Evolutionary conservation across 306 rosid species (phyloP).

Genomic region (Quercus gilva): DNA sequence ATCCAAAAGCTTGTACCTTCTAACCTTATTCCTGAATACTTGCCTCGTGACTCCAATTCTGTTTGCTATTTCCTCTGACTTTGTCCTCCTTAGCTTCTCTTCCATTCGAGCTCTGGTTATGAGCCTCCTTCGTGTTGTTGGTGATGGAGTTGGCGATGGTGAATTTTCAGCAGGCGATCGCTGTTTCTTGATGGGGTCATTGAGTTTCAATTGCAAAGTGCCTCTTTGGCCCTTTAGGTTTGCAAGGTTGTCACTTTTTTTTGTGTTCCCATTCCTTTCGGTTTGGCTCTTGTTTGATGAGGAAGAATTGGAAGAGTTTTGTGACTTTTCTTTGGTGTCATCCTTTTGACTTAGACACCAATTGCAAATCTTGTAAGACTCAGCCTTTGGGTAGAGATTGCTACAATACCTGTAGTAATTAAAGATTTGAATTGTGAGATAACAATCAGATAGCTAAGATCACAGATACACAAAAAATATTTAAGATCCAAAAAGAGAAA

Average conservation of each 20-base stretch:
- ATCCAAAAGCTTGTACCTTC: slow-evolving; percentile 96
- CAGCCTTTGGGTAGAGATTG: slow-evolving; percentile 68
- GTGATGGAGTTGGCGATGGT: slow-evolving; percentile 33
- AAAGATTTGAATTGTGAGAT: not conserved
- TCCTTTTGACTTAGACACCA: slow-evolving; percentile 80
- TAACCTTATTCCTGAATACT: slow-evolving; percentile 75
- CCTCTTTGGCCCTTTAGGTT: slow-evolving; percentile 27
- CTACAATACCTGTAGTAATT: slow-evolving; percentile 68
- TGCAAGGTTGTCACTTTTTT: not conserved
- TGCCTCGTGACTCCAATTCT: slow-evolving; percentile 42
- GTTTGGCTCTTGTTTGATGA: slow-evolving; percentile 42
- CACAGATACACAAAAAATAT: not conserved
- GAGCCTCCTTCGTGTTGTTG: slow-evolving; percentile 53
- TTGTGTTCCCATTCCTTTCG: slow-evolving; percentile 5
- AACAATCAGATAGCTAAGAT: not conserved
- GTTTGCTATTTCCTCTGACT: slow-evolving; percentile 53
- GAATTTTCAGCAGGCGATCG: slow-evolving; percentile 41
- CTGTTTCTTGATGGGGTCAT: slow-evolving; percentile 62
- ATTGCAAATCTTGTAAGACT: slow-evolving; percentile 59
- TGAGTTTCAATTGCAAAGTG: slow-evolving; percentile 28
- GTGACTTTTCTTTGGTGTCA: slow-evolving; percentile 55
- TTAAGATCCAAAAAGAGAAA: not conserved
- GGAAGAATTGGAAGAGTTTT: slow-evolving; percentile 71
- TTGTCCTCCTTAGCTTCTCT: slow-evolving; percentile 57
- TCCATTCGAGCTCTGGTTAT: slow-evolving; percentile 43